Evolutionary conservation across 192 early-diverging fungal genomes (phyloP).

Genomic region (Oehlia diaphana): DNA sequence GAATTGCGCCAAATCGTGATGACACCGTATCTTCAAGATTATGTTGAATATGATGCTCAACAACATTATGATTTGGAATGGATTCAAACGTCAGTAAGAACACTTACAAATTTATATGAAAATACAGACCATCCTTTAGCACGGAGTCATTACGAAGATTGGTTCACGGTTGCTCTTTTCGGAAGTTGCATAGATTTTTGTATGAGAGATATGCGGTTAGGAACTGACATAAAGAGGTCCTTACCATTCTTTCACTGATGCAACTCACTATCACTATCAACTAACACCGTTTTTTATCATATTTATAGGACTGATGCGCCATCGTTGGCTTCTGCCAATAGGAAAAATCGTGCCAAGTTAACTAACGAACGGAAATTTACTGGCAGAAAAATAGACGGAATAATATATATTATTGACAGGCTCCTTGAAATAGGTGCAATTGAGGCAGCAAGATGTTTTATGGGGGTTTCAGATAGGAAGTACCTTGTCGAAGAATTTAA

Average conservation of each 20-base stretch:
- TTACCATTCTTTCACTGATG: not conserved
- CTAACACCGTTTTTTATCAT: constrained; percentile 2
- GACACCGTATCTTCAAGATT: constrained; percentile 3
- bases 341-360: no score
- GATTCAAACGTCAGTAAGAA: not conserved
- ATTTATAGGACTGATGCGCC: constrained; percentile 12
- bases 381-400: no score
- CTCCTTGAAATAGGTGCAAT: not conserved
- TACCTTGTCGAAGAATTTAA: constrained; percentile 22
- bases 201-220: constrained; percentile 5
- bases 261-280: constrained; percentile 6
- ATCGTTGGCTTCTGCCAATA: no score
- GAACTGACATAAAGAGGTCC: constrained; percentile 26
- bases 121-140: not conserved
- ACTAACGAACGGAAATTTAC: no score
- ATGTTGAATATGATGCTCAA: constrained; percentile 6
- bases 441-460: constrained; percentile 16
- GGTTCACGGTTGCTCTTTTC: constrained; percentile 20
- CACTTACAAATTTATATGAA: not conserved
- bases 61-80: not conserved
- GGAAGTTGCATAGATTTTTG: constrained; percentile 25
- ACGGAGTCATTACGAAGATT: constrained; percentile 3
- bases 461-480: constrained; percentile 20
- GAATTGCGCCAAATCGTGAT: constrained; percentile 5
- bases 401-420: no score